A percentile compares a stretch with the other conserved stretches of the same genome.
Evolutionary conservation across 768 basidiomycete genomes (phyloP).

Genomic region (Ephemerocybe angulata): DNA sequence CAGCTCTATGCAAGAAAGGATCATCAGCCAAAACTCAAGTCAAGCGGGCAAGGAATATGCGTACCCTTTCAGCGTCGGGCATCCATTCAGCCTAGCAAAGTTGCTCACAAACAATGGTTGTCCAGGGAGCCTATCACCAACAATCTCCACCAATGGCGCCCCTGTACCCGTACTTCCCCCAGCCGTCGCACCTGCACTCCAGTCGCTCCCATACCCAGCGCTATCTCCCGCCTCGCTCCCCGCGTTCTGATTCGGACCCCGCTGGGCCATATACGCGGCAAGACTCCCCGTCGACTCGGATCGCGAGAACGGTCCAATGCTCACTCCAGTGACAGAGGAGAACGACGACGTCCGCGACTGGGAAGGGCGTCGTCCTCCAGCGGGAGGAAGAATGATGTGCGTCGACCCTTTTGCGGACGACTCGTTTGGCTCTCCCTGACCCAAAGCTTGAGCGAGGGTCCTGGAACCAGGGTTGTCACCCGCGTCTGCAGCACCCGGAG

Average conservation of each 20-base stretch:
- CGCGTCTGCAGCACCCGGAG: too few relatives aligned
- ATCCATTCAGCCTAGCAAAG: slow-evolving; percentile 64
- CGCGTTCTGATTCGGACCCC: slow-evolving; percentile 13
- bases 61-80: slow-evolving; percentile 51
- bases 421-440: neutral
- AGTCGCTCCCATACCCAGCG: slow-evolving; percentile 25
- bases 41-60: too few relatives aligned
- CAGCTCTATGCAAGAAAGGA: too few relatives aligned
- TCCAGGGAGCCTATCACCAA: slow-evolving; percentile 63
- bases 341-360: slow-evolving; percentile 10
- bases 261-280: slow-evolving; percentile 14
- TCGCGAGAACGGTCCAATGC: slow-evolving; percentile 32
- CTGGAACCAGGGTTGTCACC: neutral
- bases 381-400: neutral
- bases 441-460: neutral
- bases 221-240: slow-evolving; percentile 27
- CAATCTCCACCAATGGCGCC: slow-evolving; percentile 32
- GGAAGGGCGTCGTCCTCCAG: neutral
- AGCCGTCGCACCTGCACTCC: slow-evolving; percentile 12
- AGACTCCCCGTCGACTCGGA: neutral
- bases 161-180: slow-evolving; percentile 11
- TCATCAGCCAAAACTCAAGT: too few relatives aligned
- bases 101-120: slow-evolving; percentile 80
- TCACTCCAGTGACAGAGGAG: slow-evolving; percentile 17
- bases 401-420: neutral